Conservation (phyloP, 2,329 filamentous ascomycete genomes). For the Venturiaceae sp. region DNA sequence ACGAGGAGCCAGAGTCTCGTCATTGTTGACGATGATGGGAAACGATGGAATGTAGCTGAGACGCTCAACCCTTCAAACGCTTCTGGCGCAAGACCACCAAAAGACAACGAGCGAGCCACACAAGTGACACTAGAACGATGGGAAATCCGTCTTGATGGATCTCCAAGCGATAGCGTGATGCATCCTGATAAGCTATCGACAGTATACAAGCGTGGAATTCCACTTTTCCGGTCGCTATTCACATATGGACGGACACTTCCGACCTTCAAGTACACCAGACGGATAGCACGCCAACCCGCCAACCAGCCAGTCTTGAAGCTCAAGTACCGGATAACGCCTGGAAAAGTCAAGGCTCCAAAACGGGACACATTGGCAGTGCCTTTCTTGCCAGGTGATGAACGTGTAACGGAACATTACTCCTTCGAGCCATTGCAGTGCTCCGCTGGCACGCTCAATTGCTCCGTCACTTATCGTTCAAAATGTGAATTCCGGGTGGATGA, state of each 20-base stretch:
- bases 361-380: conserved; percentile 53
- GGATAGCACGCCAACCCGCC: conserved; percentile 58
- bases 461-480: conserved; percentile 76
- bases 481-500: conserved; percentile 89
- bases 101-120: conserved; percentile 35
- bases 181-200: conserved; percentile 52
- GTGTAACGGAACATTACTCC: conserved; percentile 62
- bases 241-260: conserved; percentile 74
- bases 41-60: conserved; percentile 85
- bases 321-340: conserved; percentile 68
- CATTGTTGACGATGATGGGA: conserved; percentile 77
- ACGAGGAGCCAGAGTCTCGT: conserved; percentile 81
- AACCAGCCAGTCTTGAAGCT: conserved; percentile 57
- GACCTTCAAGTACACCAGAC: conserved; percentile 74
- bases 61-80: conserved; percentile 40
- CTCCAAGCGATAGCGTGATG: not conserved
- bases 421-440: conserved; percentile 83
- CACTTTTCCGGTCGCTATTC: conserved; percentile 85
- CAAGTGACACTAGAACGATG: conserved; percentile 87
- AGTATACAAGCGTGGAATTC: conserved; percentile 94
- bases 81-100: conserved; percentile 33
- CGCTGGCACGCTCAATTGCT: conserved; percentile 71
- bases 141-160: conserved; percentile 54
- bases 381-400: conserved; percentile 49
- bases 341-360: conserved; percentile 40